Evolutionary conservation across 495 filamentous ascomycete species (phyloP).

Genomic region (Hypoxylon trugodes): DNA sequence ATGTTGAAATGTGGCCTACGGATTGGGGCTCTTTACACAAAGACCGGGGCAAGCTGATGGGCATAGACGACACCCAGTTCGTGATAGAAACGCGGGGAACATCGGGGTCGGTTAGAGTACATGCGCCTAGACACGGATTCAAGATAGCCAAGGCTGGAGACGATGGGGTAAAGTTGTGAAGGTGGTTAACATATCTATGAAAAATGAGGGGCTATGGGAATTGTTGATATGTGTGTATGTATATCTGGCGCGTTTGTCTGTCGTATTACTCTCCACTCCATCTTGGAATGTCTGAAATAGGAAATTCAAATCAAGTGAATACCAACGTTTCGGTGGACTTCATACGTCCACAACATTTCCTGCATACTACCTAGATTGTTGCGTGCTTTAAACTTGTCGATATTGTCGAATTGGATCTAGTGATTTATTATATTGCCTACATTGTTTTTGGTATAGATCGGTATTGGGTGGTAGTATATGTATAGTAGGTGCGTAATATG

Average conservation of each 20-base stretch:
- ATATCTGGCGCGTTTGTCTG: no score
- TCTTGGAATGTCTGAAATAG: not conserved
- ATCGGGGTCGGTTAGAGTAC: conserved; percentile 55
- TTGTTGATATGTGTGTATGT: not conserved
- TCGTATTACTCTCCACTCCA: not conserved
- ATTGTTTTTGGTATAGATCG: no score
- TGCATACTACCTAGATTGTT: no score
- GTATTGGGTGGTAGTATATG: not conserved
- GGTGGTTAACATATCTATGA: not conserved
- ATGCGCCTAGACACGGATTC: conserved; percentile 66
- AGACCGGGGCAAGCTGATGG: conserved; percentile 61
- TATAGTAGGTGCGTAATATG: conserved; percentile 23
- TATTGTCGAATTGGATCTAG: no score
- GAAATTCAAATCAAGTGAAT: not conserved
- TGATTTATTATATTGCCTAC: no score
- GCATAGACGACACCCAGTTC: conserved; percentile 57
- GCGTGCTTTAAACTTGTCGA: no score
- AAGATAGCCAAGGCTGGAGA: conserved; percentile 47
- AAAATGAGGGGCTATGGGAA: not conserved
- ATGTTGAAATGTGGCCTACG: conserved; percentile 63
- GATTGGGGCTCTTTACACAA: conserved; percentile 63
- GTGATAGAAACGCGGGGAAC: conserved; percentile 58
- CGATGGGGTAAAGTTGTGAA: conserved; percentile 10
- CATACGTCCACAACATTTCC: no score
- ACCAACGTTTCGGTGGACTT: no score